Percentiles rank a stretch among this genome's conserved stretches.
Evolutionary conservation across 177 flowering plant species (phyloP).

Genomic region (Tripterygium wilfordii): DNA sequence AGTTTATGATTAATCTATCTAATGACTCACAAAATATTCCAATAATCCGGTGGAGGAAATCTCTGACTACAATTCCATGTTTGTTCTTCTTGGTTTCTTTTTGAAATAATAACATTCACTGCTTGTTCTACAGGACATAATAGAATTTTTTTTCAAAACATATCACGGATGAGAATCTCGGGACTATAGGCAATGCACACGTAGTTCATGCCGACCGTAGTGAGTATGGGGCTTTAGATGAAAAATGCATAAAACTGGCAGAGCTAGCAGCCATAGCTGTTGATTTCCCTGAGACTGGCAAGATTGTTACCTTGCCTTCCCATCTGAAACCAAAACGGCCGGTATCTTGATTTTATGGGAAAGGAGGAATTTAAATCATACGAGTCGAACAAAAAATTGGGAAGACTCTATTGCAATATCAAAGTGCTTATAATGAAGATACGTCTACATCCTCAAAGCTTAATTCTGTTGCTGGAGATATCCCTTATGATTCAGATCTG

Average conservation of each 20-base stretch:
- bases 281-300: constrained; percentile 97
- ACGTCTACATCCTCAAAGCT: constrained; percentile 19
- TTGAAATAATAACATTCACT: no score
- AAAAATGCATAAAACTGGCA: constrained; percentile 66
- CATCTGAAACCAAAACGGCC: constrained; percentile 65
- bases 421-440: constrained; percentile 36
- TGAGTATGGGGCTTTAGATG: constrained; percentile 73
- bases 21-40: no score
- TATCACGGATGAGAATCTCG: constrained; percentile 75
- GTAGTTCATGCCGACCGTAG: constrained; percentile 94
- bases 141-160: constrained; percentile 62
- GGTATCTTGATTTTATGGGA: constrained; percentile 95
- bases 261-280: constrained; percentile 91
- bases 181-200: constrained; percentile 86
- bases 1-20: no score
- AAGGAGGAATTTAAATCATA: constrained; percentile 67
- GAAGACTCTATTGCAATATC: constrained; percentile 60
- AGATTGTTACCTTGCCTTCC: constrained; percentile 60
- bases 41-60: no score
- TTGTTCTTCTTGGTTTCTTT: no score
- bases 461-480: constrained; percentile 14
- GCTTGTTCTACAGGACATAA: constrained; percentile 59
- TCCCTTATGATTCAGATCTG: constrained; percentile 64
- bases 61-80: no score
- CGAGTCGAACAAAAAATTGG: constrained; percentile 64